Evolutionary conservation across 768 basidiomycete genomes (phyloP).

Genomic region (Jaapia argillacea): DNA sequence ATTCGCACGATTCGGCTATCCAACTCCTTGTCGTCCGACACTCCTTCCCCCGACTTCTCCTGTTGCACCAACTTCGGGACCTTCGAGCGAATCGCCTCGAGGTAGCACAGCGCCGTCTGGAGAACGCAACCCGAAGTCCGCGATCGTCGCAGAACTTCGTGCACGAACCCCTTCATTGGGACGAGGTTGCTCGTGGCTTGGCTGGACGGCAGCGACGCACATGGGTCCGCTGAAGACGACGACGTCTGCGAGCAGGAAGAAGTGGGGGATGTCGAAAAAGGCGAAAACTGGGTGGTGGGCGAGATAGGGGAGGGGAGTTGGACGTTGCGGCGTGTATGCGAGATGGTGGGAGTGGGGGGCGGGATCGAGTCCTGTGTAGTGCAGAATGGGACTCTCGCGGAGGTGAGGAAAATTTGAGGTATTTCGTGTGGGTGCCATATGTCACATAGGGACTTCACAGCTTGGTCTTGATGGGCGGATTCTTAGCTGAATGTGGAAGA

Average conservation of each 20-base stretch:
- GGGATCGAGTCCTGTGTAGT: conserved; percentile 14
- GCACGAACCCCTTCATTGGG: conserved; percentile 71
- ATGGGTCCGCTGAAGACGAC: conserved; percentile 17
- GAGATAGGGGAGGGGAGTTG: conserved; percentile 48
- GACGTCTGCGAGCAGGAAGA: conserved; percentile 9
- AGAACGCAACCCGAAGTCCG: conserved; percentile 76
- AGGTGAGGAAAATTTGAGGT: conserved; percentile 38
- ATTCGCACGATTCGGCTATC: conserved; percentile 32
- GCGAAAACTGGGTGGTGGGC: conserved; percentile 29
- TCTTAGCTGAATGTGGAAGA: neutral
- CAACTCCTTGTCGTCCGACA: conserved; percentile 29
- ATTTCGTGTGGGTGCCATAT: conserved; percentile 77
- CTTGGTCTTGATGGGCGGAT: conserved; percentile 46
- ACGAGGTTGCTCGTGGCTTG: conserved; percentile 26
- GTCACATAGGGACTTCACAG: conserved; percentile 66
- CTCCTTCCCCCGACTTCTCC: conserved; percentile 36
- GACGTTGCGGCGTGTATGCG: conserved; percentile 17
- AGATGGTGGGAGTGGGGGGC: conserved; percentile 8
- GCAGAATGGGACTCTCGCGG: conserved; percentile 10
- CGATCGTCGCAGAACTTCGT: conserved; percentile 81
- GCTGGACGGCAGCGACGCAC: conserved; percentile 10
- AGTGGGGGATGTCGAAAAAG: conserved; percentile 19
- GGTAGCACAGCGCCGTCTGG: conserved; percentile 81
- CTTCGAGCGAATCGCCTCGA: conserved; percentile 71
- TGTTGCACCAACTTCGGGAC: conserved; percentile 50